A percentile compares a stretch with the other conserved stretches of the same genome.
Evolutionary conservation across 352 stramenopile species (phyloP).

Genomic region (Phytophthora pistaciae): DNA sequence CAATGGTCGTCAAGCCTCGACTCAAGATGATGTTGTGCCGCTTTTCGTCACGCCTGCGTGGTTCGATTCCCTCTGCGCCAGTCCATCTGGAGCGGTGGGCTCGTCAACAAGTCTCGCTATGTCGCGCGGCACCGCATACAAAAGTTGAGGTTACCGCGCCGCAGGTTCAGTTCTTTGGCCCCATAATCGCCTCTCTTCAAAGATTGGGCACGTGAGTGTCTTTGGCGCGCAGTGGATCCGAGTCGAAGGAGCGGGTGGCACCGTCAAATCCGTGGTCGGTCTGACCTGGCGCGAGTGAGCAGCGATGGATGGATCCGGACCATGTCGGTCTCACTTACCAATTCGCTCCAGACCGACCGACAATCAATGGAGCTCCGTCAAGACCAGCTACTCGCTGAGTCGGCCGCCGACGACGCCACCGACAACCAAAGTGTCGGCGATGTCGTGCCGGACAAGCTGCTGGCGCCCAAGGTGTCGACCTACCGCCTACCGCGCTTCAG

Average conservation of each 20-base stretch:
- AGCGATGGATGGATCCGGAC: conserved; percentile 2
- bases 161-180: background rate
- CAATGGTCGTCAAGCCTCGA: too few species aligned
- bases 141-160: background rate
- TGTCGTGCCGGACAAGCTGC: conserved; percentile 29
- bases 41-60: conserved; percentile 2
- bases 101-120: conserved; percentile 31
- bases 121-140: conserved; percentile 18
- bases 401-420: conserved; percentile 1
- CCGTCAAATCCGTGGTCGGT: conserved; percentile 5
- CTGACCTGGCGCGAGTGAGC: background rate
- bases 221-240: conserved; percentile 7
- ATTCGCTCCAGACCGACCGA: background rate
- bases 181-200: conserved; percentile 14
- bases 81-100: conserved; percentile 4
- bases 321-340: conserved; percentile 8
- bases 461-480: conserved; percentile 29
- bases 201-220: conserved; percentile 14
- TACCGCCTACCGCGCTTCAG: conserved; percentile 44
- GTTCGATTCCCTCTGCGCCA: conserved; percentile 12
- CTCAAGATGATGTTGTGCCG: background rate
- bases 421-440: conserved; percentile 30
- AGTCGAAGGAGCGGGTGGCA: background rate
- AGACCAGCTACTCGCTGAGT: background rate
- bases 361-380: conserved; percentile 10